These are phyloP conservation scores for Atkinsonella texensis DNA, from an alignment of 2,329 filamentous ascomycete genomes.

Conservation along the genomic window DNA sequence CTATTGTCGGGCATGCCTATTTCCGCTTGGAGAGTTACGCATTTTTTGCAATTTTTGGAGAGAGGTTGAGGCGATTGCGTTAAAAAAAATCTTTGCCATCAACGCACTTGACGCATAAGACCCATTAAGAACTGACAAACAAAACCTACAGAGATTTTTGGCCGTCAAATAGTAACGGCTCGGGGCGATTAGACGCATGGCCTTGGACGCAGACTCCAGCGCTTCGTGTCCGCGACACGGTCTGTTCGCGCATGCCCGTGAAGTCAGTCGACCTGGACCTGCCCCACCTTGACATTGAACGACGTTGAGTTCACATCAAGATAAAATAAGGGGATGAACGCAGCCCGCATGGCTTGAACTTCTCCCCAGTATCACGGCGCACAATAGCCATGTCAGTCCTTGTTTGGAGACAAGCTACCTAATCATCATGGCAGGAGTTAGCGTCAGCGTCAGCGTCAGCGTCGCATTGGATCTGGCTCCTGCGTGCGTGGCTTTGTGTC, in stretches of 20 bases:
- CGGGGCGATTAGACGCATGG: not conserved
- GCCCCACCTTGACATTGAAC: not conserved
- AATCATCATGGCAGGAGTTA: too few relatives aligned
- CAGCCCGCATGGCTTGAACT: too few relatives aligned
- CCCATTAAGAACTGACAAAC: too few relatives aligned
- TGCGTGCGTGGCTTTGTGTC: too few relatives aligned
- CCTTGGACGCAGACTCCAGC: not conserved
- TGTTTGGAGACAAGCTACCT: too few relatives aligned
- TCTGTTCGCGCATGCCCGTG: not conserved
- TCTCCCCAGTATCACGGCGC: too few relatives aligned
- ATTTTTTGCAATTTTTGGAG: slow-evolving; percentile 5
- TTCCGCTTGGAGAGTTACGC: slow-evolving; percentile 7
- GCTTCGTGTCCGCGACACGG: not conserved
- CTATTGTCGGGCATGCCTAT: slow-evolving; percentile 9
- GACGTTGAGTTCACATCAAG: too few relatives aligned
- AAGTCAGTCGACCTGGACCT: not conserved
- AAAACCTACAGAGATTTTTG: too few relatives aligned
- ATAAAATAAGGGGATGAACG: too few relatives aligned
- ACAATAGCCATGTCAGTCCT: too few relatives aligned
- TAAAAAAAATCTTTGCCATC: slow-evolving; percentile 1
- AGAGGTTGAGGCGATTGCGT: slow-evolving; percentile 6
- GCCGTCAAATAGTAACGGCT: not conserved
- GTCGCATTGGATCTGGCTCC: too few relatives aligned
- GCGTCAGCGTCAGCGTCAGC: too few relatives aligned
- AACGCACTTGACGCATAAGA: not conserved